Evolutionary conservation across 2,329 filamentous ascomycete species (phyloP).

Genomic region (Fusarium keratoplasticum): DNA sequence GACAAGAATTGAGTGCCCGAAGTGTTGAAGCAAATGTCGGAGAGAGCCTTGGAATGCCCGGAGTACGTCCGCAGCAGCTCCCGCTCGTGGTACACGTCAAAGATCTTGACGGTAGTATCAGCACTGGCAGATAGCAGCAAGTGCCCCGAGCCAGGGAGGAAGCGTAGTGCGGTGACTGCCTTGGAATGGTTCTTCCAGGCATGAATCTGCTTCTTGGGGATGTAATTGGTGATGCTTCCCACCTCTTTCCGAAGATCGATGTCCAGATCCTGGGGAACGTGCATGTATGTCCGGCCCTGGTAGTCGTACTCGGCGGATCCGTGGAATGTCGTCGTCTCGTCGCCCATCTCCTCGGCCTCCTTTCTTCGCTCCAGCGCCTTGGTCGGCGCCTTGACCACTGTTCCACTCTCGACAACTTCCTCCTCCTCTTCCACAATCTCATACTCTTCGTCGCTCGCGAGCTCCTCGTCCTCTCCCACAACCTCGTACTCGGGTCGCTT

Average conservation of each 20-base stretch:
- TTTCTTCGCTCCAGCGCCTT: conserved; percentile 66
- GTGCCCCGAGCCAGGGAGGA: conserved; percentile 90
- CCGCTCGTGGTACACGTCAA: conserved; percentile 91
- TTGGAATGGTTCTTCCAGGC: conserved; percentile 88
- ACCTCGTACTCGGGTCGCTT: conserved; percentile 78
- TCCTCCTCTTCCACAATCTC: conserved; percentile 80
- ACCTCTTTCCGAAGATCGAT: conserved; percentile 85
- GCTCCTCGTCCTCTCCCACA: conserved; percentile 78
- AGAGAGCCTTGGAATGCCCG: conserved; percentile 90
- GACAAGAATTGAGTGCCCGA: conserved; percentile 89
- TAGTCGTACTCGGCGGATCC: conserved; percentile 89
- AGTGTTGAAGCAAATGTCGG: conserved; percentile 88
- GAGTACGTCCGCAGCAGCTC: conserved; percentile 92
- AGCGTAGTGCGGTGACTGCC: conserved; percentile 87
- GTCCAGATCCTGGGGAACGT: conserved; percentile 90
- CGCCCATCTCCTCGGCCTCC: conserved; percentile 69
- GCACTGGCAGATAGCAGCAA: conserved; percentile 90
- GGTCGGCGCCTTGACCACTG: conserved; percentile 67
- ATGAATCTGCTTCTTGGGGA: conserved; percentile 93
- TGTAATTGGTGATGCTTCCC: conserved; percentile 87
- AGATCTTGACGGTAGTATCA: conserved; percentile 91
- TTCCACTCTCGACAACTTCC: conserved; percentile 73
- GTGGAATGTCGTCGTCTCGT: conserved; percentile 89
- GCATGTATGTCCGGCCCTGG: conserved; percentile 96
- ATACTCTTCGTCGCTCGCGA: conserved; percentile 83